phyloP scores from a whole-genome alignment of 2,329 filamentous ascomycete genomes.

The Pyrenochaeta sp. region DNA sequence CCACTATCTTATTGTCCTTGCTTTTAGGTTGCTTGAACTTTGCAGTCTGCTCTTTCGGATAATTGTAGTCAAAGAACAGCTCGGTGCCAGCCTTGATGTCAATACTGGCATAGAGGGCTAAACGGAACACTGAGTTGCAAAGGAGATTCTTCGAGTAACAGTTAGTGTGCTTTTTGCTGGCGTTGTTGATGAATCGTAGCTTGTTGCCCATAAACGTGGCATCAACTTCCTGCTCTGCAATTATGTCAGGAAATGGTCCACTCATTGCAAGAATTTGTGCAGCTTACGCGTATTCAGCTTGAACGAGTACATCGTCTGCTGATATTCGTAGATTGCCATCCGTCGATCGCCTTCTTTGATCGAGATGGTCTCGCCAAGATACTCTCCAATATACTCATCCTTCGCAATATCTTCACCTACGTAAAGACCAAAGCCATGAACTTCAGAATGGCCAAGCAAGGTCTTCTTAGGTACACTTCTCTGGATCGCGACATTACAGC shows the following conservation, averaged over 20 bases:
- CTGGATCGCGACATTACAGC: slow-evolving; percentile 77
- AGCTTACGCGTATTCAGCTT: slow-evolving; percentile 57
- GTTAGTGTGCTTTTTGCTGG: slow-evolving; percentile 63
- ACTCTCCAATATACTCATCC: slow-evolving; percentile 82
- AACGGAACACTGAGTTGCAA: slow-evolving; percentile 77
- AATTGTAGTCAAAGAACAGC: slow-evolving; percentile 82
- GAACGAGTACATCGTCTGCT: slow-evolving; percentile 71
- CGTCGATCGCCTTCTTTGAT: slow-evolving; percentile 74
- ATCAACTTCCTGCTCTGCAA: slow-evolving; percentile 66
- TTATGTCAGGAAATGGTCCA: slow-evolving; percentile 9
- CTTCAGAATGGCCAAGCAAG: slow-evolving; percentile 73
- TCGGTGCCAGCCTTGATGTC: slow-evolving; percentile 77
- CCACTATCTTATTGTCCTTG: slow-evolving; percentile 19
- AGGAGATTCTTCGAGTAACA: slow-evolving; percentile 74
- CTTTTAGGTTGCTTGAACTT: slow-evolving; percentile 33
- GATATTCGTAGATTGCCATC: slow-evolving; percentile 69
- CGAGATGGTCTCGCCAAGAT: slow-evolving; percentile 79
- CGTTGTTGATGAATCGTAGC: slow-evolving; percentile 84
- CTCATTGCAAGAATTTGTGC: background rate
- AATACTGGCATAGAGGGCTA: slow-evolving; percentile 74
- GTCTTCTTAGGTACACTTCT: slow-evolving; percentile 71
- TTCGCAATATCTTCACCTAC: slow-evolving; percentile 71
- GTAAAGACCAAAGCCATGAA: slow-evolving; percentile 80
- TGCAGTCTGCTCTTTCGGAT: slow-evolving; percentile 27
- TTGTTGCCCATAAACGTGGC: slow-evolving; percentile 81